phyloP scores from a whole-genome alignment of 106 monocot genomes.

The Chionographis japonica region DNA sequence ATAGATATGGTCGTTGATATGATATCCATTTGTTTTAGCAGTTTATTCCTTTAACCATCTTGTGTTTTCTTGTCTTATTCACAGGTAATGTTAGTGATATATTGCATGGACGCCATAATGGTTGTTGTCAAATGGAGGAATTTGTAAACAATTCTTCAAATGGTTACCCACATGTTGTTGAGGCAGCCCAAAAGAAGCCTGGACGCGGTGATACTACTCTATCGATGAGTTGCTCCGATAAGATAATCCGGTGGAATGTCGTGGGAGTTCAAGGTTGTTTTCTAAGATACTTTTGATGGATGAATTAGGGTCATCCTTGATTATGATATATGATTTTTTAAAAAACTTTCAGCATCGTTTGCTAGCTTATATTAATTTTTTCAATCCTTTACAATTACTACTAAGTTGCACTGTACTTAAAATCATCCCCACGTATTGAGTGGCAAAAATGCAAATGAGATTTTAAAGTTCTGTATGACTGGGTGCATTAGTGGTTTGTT shows the following conservation, averaged over 20 bases:
- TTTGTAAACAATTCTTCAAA: not conserved
- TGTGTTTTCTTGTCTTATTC: not conserved
- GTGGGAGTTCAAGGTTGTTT: slow-evolving; percentile 86
- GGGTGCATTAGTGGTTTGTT: too few species aligned
- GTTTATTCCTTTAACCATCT: not conserved
- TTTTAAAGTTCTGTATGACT: too few species aligned
- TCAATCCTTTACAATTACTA: too few species aligned
- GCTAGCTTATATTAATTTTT: too few species aligned
- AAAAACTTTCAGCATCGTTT: not conserved
- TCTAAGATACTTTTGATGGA: not conserved
- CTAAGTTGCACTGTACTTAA: too few species aligned
- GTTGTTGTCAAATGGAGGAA: not conserved
- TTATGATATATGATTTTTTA: not conserved
- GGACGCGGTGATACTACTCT: slow-evolving; percentile 88
- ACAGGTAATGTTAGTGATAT: not conserved
- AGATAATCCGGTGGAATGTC: slow-evolving; percentile 85
- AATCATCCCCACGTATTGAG: too few species aligned
- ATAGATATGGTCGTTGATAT: not conserved
- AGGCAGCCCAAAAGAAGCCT: slow-evolving; percentile 72
- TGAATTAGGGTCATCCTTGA: not conserved
- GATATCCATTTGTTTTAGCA: not conserved
- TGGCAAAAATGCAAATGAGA: too few species aligned
- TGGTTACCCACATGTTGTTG: slow-evolving; percentile 12
- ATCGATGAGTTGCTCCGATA: slow-evolving; percentile 95
- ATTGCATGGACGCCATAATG: slow-evolving; percentile 4